A percentile compares a stretch with the other conserved stretches of the same genome.
Evolutionary conservation across 192 early-diverging fungal species (phyloP).

Genomic region (Backusella circina): DNA sequence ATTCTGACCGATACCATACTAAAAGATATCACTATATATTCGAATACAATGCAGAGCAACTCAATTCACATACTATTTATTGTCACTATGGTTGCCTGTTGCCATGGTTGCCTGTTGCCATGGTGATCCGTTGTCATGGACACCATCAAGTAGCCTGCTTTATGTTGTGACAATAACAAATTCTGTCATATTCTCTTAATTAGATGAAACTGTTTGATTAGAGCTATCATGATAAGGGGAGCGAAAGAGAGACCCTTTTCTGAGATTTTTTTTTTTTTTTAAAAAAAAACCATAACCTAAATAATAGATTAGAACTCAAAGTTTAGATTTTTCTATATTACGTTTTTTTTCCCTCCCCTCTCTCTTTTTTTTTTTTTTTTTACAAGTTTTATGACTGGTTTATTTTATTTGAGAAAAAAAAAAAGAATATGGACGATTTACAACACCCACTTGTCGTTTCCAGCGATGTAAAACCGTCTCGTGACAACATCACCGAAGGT

Average conservation of each 20-base stretch:
- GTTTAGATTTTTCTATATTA: background rate
- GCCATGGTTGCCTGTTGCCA: too few relatives aligned
- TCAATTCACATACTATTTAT: too few relatives aligned
- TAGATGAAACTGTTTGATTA: background rate
- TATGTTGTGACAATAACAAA: background rate
- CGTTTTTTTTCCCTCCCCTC: background rate
- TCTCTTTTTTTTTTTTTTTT: background rate
- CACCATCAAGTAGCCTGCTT: background rate
- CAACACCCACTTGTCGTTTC: slow-evolving; percentile 1
- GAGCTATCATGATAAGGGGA: background rate
- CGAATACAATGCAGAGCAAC: too few relatives aligned
- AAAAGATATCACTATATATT: too few relatives aligned
- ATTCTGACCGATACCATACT: too few relatives aligned
- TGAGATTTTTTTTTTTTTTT: background rate
- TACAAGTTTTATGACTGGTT: too few relatives aligned
- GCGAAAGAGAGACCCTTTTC: background rate
- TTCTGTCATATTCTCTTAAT: background rate
- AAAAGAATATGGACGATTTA: background rate
- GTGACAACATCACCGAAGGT: background rate
- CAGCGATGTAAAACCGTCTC: background rate
- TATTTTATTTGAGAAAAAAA: slow-evolving; percentile 2
- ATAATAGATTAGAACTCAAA: background rate
- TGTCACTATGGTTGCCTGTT: too few relatives aligned
- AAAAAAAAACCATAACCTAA: background rate
- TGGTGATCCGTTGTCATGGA: background rate